Evolutionary conservation across 306 rosid species (phyloP), one percentile per base, ranked within the genome.

Genomic region (Dryas octopetala): DNA sequence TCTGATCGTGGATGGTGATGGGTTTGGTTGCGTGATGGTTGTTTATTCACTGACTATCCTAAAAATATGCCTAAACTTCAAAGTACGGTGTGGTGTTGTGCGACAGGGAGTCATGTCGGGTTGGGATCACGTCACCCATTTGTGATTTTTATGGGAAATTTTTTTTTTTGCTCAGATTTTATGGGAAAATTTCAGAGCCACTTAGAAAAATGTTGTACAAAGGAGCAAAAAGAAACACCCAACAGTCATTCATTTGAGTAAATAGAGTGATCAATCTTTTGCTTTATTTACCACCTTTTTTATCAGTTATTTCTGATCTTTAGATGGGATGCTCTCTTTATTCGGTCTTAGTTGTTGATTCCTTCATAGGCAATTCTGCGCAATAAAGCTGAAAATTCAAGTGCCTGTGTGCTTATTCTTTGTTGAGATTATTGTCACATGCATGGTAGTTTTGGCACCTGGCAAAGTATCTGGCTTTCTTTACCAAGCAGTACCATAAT

Each of bases 1-100:
- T 85, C 80, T 62, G 66, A 83, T 80, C 78, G 70, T 68, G 44
- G 74, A 57, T 26, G 82, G 74, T 74, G 81, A 80, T 84, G 73
- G 84, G 80, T 70, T 73, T 80, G 71, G 64, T 73, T 79, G 59
- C 67, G 71, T 79, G 79, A 50, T 84, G 80, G 71, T 78, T 75
- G 75, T 82, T 67, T 65, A 19, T 75, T 74, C 47, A 53, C 38
- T 79, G 84, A 67, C 85, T 51, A 79, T 77, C 75, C 74, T 74
- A 16, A 66, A 49, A 79, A 59, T 61, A 43, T 49, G 23, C 23
- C 23, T 23, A 0, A 23, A 23, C 63, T 59, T 54, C 65, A 48
- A 58, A 58, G 66, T 70, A 70, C 49, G 66, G 49, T 76, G 74
- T 88, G 78, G 77, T 84, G 84, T 51, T 74, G 49, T 67, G 73